Percentiles rank a stretch among this genome's conserved stretches.
Conservation (phyloP, 169 alveolate species). For the Cryptosporidium andersoni region DNA sequence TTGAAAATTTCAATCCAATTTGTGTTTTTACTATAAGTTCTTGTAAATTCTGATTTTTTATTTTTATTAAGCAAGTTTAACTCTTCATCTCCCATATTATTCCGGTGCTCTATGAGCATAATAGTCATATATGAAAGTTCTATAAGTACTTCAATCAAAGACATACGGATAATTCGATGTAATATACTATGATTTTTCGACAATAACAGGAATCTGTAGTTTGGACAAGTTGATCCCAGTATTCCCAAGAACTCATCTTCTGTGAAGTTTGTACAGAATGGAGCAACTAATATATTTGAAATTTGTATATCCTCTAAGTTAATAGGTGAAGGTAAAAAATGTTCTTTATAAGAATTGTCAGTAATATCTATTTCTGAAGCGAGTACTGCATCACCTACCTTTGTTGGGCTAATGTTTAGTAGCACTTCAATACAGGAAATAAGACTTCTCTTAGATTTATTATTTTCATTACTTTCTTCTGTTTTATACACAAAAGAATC, state of each 20-base stretch:
- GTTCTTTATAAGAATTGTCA: conserved; percentile 9
- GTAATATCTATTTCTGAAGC: conserved; percentile 13
- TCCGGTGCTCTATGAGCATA: conserved; percentile 17
- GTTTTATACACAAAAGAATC: conserved; percentile 46
- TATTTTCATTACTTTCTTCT: conserved; percentile 19
- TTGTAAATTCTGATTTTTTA: not conserved
- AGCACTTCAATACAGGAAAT: conserved; percentile 50
- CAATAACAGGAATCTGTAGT: no score
- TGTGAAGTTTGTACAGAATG: not conserved
- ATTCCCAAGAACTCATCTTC: no score
- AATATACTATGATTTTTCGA: not conserved
- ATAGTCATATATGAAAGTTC: conserved; percentile 42
- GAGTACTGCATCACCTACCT: conserved; percentile 40
- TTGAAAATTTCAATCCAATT: conserved; percentile 38
- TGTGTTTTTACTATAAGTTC: not conserved
- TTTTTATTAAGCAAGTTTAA: not conserved
- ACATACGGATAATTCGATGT: not conserved
- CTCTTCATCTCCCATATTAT: not conserved
- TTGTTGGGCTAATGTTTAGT: conserved; percentile 26
- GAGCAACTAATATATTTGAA: conserved; percentile 11
- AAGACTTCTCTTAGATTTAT: conserved; percentile 23
- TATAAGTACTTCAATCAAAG: conserved; percentile 30
- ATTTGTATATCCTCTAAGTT: conserved; percentile 39
- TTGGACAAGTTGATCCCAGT: no score
- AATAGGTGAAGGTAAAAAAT: conserved; percentile 35